Evolutionary conservation across 208 protist species (phyloP).

Genomic region (Wallacemonas sp.): DNA sequence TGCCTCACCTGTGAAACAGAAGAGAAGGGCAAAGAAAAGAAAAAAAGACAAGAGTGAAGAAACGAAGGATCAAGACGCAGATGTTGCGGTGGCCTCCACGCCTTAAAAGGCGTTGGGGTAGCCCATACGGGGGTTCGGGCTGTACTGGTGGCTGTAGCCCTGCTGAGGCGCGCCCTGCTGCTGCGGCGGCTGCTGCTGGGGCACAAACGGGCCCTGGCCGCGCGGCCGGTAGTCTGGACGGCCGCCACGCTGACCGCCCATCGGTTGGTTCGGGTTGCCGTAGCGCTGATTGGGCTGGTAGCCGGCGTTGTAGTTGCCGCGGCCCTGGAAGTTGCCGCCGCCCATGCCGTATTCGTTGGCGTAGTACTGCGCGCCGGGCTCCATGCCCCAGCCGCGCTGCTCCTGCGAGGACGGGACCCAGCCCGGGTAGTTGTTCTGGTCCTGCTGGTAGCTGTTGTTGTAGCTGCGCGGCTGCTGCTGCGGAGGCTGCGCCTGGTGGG

Average conservation of each 20-base stretch:
- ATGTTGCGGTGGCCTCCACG: too few relatives aligned
- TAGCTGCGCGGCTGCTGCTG: background rate
- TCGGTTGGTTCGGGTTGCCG: too few relatives aligned
- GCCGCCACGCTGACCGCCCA: background rate
- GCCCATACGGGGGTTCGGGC: background rate
- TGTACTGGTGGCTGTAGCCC: constrained; percentile 16
- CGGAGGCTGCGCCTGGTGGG: constrained; percentile 6
- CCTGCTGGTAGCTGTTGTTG: background rate
- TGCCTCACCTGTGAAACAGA: background rate
- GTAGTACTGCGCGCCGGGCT: background rate
- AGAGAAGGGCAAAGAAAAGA: background rate
- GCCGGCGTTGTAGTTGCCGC: constrained; percentile 20
- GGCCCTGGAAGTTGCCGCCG: constrained; percentile 8
- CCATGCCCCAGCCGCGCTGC: constrained; percentile 25
- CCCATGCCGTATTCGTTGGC: constrained; percentile 1
- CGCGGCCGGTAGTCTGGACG: background rate
- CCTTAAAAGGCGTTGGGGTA: background rate
- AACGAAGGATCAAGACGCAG: background rate
- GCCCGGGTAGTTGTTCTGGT: background rate
- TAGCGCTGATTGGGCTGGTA: constrained; percentile 25
- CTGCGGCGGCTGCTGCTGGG: too few relatives aligned
- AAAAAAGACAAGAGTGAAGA: background rate
- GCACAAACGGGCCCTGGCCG: too few relatives aligned
- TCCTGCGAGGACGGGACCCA: constrained; percentile 19
- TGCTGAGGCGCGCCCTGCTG: constrained; percentile 1